phyloP scores from a whole-genome alignment of 768 basidiomycete genomes.

The Termitomyces sp. region DNA sequence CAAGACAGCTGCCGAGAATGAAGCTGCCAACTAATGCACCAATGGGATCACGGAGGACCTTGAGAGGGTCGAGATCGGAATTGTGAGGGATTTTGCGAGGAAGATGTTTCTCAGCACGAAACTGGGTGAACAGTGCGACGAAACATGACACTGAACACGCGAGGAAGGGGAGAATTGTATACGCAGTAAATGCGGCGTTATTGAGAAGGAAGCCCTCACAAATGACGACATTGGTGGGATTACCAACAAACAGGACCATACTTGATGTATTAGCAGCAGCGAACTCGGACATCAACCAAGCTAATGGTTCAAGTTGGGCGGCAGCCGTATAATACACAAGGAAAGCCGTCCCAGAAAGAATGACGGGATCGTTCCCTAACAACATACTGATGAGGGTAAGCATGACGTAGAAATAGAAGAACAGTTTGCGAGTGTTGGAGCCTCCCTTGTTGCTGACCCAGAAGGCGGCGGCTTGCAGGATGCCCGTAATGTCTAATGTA shows the following conservation, averaged over 20 bases:
- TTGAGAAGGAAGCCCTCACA: constrained; percentile 83
- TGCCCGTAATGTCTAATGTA: constrained; percentile 85
- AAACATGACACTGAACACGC: constrained; percentile 62
- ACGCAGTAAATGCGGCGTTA: constrained; percentile 77
- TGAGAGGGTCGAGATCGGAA: constrained; percentile 43
- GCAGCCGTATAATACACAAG: constrained; percentile 84
- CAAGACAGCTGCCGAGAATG: constrained; percentile 65
- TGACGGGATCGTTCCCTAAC: constrained; percentile 92
- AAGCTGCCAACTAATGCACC: constrained; percentile 74
- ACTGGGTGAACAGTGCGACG: constrained; percentile 53
- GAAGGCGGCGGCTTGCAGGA: constrained; percentile 85
- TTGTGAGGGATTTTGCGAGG: constrained; percentile 38
- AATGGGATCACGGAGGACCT: constrained; percentile 67
- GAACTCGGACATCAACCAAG: constrained; percentile 77
- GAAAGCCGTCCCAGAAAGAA: constrained; percentile 90
- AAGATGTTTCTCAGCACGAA: constrained; percentile 48
- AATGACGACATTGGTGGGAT: constrained; percentile 94
- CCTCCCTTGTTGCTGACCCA: constrained; percentile 86
- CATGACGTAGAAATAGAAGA: constrained; percentile 81
- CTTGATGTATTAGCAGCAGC: constrained; percentile 79
- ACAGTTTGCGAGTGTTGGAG: constrained; percentile 66
- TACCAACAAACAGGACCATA: constrained; percentile 78
- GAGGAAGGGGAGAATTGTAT: constrained; percentile 80
- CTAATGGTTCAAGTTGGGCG: constrained; percentile 48
- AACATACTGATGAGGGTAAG: constrained; percentile 74